Percentiles rank a stretch among this genome's conserved stretches.
Conservation (phyloP, 2,329 filamentous ascomycete genomes). For the Truncatella angustata region DNA sequence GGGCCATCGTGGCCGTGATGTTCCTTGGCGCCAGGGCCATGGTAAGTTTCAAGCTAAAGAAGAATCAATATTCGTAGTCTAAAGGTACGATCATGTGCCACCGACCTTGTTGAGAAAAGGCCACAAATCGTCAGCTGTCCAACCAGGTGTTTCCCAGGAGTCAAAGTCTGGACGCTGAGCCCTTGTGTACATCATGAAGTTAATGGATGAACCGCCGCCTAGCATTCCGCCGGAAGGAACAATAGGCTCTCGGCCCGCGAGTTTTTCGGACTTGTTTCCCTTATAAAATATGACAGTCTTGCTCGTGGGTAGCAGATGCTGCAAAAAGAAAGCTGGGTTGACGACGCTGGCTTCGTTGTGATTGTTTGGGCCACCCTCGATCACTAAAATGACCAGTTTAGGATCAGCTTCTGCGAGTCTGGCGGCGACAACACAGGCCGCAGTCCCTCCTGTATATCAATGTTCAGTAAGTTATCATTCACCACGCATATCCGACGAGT, state of each 20-base stretch:
- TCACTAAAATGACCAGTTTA: slow-evolving; percentile 46
- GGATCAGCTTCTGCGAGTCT: slow-evolving; percentile 47
- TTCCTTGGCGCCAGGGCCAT: slow-evolving; percentile 34
- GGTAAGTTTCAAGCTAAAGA: slow-evolving; percentile 29
- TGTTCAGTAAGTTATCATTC: not conserved
- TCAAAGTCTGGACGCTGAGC: slow-evolving; percentile 22
- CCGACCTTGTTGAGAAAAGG: slow-evolving; percentile 51
- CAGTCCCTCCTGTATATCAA: slow-evolving; percentile 33
- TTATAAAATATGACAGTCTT: slow-evolving; percentile 46
- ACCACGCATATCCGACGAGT: not conserved
- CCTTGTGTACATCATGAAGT: slow-evolving; percentile 37
- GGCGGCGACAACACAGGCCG: slow-evolving; percentile 48
- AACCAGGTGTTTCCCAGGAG: slow-evolving; percentile 15
- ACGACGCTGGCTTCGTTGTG: slow-evolving; percentile 47
- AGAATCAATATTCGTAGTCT: not conserved
- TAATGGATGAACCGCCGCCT: slow-evolving; percentile 44
- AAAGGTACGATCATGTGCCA: slow-evolving; percentile 8
- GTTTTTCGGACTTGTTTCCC: slow-evolving; percentile 40
- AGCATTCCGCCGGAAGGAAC: slow-evolving; percentile 27
- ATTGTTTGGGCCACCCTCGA: slow-evolving; percentile 54
- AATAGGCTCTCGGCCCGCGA: slow-evolving; percentile 40
- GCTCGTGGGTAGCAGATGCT: slow-evolving; percentile 44
- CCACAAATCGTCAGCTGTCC: slow-evolving; percentile 32
- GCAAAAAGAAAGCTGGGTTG: slow-evolving; percentile 48
- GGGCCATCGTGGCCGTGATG: slow-evolving; percentile 47